Conservation (phyloP, 352 stramenopile species). For the Phytophthora palmivora region DNA sequence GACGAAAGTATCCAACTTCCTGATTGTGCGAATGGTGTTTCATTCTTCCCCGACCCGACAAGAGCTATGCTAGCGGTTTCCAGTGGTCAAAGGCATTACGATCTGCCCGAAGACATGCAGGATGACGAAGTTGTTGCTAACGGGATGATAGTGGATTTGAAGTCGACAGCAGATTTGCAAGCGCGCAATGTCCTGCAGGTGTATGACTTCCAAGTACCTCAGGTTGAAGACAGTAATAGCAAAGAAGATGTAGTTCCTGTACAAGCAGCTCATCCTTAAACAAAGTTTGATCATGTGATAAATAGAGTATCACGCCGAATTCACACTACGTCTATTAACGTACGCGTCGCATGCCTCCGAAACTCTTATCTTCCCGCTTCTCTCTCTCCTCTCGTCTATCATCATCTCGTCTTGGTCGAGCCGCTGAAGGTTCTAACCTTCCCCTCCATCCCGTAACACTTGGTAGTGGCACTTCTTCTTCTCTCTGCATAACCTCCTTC, state of each 20-base stretch:
- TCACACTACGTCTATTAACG: slow-evolving; percentile 37
- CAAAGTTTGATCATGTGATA: neutral
- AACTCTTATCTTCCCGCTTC: slow-evolving; percentile 48
- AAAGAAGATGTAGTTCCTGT: neutral
- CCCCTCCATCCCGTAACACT: slow-evolving; percentile 77
- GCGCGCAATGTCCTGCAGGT: slow-evolving; percentile 49
- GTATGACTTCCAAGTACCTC: slow-evolving; percentile 47
- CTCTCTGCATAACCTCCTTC: slow-evolving; percentile 16
- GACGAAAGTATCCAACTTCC: slow-evolving; percentile 51
- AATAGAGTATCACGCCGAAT: neutral
- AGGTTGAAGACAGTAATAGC: slow-evolving; percentile 2
- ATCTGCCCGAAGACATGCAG: slow-evolving; percentile 66
- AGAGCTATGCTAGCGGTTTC: slow-evolving; percentile 58
- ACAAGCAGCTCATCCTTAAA: neutral
- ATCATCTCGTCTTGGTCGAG: slow-evolving; percentile 19
- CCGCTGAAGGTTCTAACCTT: slow-evolving; percentile 54
- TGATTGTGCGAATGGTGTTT: slow-evolving; percentile 78
- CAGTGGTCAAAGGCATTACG: slow-evolving; percentile 73
- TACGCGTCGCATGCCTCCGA: slow-evolving; percentile 61
- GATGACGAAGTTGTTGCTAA: slow-evolving; percentile 38
- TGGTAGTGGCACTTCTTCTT: slow-evolving; percentile 18
- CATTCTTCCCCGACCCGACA: slow-evolving; percentile 70
- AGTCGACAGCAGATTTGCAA: neutral
- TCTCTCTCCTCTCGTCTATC: slow-evolving; percentile 19
- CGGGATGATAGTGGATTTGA: slow-evolving; percentile 1